Percentiles rank a stretch among this genome's conserved stretches.
Conservation (phyloP, 2,329 filamentous ascomycete species). For the Aspergillus ruber region DNA sequence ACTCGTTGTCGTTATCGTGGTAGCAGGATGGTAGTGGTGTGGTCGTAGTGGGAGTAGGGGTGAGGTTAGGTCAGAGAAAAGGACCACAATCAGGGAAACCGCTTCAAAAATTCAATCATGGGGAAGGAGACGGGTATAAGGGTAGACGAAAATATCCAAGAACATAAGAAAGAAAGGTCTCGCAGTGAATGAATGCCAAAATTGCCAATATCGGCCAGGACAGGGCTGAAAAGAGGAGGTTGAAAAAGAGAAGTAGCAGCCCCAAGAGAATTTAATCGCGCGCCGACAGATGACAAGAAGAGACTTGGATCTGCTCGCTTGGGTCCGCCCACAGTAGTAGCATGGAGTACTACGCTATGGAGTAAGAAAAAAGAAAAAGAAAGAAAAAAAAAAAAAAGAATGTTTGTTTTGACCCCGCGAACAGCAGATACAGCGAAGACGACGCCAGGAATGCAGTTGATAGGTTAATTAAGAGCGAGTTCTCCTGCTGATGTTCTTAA, state of each 20-base stretch:
- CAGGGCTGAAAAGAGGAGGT: background rate
- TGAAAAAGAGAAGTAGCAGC: background rate
- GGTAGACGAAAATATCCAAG: background rate
- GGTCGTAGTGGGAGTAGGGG: background rate
- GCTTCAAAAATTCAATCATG: conserved; percentile 1
- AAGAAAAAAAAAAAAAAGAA: background rate
- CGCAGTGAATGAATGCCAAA: background rate
- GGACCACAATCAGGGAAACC: background rate
- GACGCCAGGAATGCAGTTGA: background rate
- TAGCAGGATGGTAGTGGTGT: background rate
- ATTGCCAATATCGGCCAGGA: background rate
- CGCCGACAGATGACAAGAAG: background rate
- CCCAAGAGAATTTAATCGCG: background rate
- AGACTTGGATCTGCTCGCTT: background rate
- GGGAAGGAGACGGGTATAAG: background rate
- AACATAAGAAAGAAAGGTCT: background rate
- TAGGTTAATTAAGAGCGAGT: background rate
- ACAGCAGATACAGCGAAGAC: background rate
- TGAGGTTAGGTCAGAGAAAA: background rate
- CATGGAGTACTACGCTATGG: background rate
- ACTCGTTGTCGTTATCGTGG: background rate
- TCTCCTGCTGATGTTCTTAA: too few relatives aligned
- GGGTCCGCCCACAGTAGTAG: too few relatives aligned
- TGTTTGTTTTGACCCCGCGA: background rate
- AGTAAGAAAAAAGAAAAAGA: background rate